Evolutionary conservation across 352 stramenopile species (phyloP).

Genomic region (Phytophthora ohioensis): DNA sequence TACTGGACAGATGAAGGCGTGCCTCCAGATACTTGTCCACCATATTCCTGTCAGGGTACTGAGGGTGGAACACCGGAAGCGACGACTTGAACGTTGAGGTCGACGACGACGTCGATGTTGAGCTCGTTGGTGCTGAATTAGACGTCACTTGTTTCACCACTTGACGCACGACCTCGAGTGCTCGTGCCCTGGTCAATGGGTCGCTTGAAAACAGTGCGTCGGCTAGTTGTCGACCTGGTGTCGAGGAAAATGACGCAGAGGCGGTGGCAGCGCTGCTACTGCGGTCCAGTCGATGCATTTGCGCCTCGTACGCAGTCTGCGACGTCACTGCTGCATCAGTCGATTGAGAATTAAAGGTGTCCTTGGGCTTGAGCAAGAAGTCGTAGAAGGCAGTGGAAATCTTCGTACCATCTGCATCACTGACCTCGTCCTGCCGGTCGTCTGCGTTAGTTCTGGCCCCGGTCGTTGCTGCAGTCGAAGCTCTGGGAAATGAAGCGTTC

Average conservation of each 20-base stretch:
- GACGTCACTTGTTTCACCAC: constrained; percentile 58
- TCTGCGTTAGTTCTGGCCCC: constrained; percentile 1
- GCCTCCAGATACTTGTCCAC: constrained; percentile 70
- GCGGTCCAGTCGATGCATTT: constrained; percentile 32
- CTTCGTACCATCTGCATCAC: constrained; percentile 8
- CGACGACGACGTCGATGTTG: constrained; percentile 22
- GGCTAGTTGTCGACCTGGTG: constrained; percentile 56
- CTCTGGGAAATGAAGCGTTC: constrained; percentile 27
- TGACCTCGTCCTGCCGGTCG: constrained; percentile 9
- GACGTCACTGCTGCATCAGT: constrained; percentile 6
- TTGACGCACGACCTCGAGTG: constrained; percentile 59
- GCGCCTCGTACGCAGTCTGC: constrained; percentile 17
- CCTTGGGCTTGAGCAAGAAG: constrained; percentile 24
- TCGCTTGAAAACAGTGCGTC: constrained; percentile 72
- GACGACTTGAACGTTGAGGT: constrained; percentile 28
- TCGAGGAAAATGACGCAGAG: constrained; percentile 42
- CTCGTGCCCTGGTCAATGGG: constrained; percentile 53
- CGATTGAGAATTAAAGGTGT: constrained; percentile 15
- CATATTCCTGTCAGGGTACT: constrained; percentile 46
- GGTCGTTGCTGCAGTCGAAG: constrained; percentile 16
- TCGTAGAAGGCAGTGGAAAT: constrained; percentile 43
- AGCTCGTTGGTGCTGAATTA: constrained; percentile 28
- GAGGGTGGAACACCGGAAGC: constrained; percentile 25
- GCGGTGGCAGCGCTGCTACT: constrained; percentile 39
- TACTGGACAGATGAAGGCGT: constrained; percentile 44